A percentile compares a stretch with the other conserved stretches of the same genome.
Conservation (phyloP, 2,329 filamentous ascomycete genomes). For the Myriosclerotinia scirpicola region DNA sequence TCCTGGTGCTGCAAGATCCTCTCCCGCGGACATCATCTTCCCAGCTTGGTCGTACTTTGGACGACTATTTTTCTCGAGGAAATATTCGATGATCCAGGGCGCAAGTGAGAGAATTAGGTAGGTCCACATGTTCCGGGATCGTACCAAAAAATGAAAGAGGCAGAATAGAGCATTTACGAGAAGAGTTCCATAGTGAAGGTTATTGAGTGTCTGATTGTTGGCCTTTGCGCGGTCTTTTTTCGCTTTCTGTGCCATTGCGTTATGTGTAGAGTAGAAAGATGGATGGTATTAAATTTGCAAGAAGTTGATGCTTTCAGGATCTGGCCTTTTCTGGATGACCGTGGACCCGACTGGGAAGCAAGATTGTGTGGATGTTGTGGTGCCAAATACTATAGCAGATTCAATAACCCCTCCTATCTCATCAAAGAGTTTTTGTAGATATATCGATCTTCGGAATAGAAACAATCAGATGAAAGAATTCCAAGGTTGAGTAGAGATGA, state of each 20-base stretch:
- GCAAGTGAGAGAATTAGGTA: constrained; percentile 75
- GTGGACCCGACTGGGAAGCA: background rate
- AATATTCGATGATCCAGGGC: constrained; percentile 75
- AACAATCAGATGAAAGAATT: background rate
- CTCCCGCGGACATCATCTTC: constrained; percentile 68
- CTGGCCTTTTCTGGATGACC: too few relatives aligned
- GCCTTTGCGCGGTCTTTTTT: constrained; percentile 64
- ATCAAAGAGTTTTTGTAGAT: background rate
- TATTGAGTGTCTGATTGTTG: constrained; percentile 75
- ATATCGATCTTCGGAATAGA: rapidly evolving
- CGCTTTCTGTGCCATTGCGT: constrained; percentile 41
- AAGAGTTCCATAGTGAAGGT: constrained; percentile 76
- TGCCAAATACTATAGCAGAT: background rate
- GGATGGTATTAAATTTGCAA: background rate
- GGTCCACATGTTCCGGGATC: constrained; percentile 61
- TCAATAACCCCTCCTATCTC: background rate
- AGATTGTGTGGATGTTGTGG: background rate
- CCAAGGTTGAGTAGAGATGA: background rate
- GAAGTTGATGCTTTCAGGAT: constrained; percentile 16
- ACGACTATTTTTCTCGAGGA: constrained; percentile 80
- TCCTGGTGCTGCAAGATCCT: constrained; percentile 83
- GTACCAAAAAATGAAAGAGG: constrained; percentile 62
- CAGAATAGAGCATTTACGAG: constrained; percentile 73
- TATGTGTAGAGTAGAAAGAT: background rate
- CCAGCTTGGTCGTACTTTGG: constrained; percentile 62